Base-by-base conservation (phyloP, 768 basidiomycete species). In the Strobilomyces echinocephalus region DNA sequence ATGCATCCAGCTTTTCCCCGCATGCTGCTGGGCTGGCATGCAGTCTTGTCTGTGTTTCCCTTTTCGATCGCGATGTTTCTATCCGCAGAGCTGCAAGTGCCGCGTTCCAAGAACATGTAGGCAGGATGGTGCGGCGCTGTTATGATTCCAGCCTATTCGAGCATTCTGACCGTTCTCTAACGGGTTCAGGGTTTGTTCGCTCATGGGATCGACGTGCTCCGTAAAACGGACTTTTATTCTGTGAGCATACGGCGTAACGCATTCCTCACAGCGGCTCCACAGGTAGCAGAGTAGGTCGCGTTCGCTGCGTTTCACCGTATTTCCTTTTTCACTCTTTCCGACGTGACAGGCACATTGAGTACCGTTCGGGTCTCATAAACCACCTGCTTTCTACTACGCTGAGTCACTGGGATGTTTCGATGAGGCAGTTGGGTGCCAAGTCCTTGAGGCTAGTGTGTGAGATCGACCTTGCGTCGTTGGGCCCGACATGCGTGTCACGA, bases 61-160 rank as follows among this genome's bases (percentile, higher is more conserved):
- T 92, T 30, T 95, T 84, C 66, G 97, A 99, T 73, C 82, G 97
- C 31, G 97, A 99, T 69, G 84, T 97, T 28, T 91, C 92, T 56
- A 93, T 99, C 51, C 81, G 97, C 24, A 76, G 97, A 59, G 95
- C 97, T 14, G 95, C 95, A 12, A 98, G 95, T 69, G 97, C 97
- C 16, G 91, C 95, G 12, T 98, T 91, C 67, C 97, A 99, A 71
- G 97, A 99, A 73, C 87, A 88, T 63, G 97, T 97, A 36, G 97
- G 97, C 12, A 77, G 97, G 65, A 87, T 88, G 74, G 95, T 97
- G 64, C 69, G 85, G 69, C 26, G 7, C 14, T 33, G 31, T 46
- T 39, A 44, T 53, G 40, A 21, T 52, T 49, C 20, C 42, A 46
- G 30, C 44, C 44, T 49, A 11, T 31, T 48, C 42, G 24, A 40